A percentile compares a stretch with the other conserved stretches of the same genome.
These are phyloP conservation scores for Pythium vanterpoolii DNA, from an alignment of 352 stramenopile species.

Conservation along the genomic window DNA sequence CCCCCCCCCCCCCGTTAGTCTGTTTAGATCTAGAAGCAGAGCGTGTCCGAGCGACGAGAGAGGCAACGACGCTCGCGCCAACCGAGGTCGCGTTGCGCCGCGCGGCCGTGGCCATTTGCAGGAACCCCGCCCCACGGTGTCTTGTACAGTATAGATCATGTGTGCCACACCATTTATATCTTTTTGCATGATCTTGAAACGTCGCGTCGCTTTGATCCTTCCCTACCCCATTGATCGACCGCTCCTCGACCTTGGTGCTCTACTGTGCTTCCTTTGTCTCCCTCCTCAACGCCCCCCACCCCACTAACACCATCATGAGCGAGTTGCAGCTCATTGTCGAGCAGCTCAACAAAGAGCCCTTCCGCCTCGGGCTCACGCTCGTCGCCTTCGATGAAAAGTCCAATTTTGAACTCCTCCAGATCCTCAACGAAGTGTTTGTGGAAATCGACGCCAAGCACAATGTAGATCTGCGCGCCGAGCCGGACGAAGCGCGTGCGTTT, in stretches of 20 bases:
- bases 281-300: background rate
- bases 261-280: background rate
- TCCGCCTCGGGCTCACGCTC: constrained; percentile 85
- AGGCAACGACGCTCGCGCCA: background rate
- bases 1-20: background rate
- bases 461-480: constrained; percentile 82
- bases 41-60: background rate
- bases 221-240: background rate
- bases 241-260: background rate
- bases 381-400: constrained; percentile 94
- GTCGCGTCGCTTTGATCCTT: constrained; percentile 22
- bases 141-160: constrained; percentile 33
- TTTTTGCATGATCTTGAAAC: constrained; percentile 13
- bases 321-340: constrained; percentile 92
- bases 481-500: constrained; percentile 68
- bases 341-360: constrained; percentile 91
- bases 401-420: constrained; percentile 91
- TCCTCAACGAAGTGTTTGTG: constrained; percentile 91
- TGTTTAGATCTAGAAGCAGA: constrained; percentile 25
- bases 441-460: constrained; percentile 86
- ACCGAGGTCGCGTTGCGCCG: background rate
- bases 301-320: constrained; percentile 57
- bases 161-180: constrained; percentile 12
- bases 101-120: constrained; percentile 17
- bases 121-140: constrained; percentile 15